Base-by-base conservation (phyloP, 768 basidiomycete species). In the Nevesoporus exiguus region DNA sequence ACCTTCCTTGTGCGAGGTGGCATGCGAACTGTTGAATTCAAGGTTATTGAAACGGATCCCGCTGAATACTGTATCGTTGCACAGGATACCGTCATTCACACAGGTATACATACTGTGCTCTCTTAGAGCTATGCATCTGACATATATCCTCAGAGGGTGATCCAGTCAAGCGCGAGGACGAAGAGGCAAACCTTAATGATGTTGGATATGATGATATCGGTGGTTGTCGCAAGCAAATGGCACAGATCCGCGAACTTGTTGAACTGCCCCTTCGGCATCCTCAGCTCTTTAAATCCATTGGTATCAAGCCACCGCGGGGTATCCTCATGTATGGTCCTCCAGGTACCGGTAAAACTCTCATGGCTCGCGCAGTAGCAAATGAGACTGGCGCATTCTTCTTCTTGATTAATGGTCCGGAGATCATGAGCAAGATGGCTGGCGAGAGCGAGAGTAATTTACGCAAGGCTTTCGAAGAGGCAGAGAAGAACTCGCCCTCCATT, bases 351-450 rank as follows among this genome's bases (percentile, higher is more conserved):
- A 99, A 98, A 78, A 98, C 97, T 7, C 83, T 99, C 61, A 99
- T 99, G 96, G 97, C 97, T 48, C 88, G 97, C 63, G 97, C 97
- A 7, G 97, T 99, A 44, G 97, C 97, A 59, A 99, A 99, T 71
- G 97, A 99, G 75, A 99, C 97, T 25, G 97, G 97, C 47, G 97
- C 97, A 15, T 99, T 99, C 84, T 99, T 99, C 83, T 99, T 99
- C 86, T 77, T 98, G 47, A 99, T 99, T 76, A 99, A 98, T 68
- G 97, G 97, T 50, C 97, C 97, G 48, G 97, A 99, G 74, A 98
- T 99, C 71, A 99, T 99, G 97, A 92, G 89, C 64, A 98, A 99
- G 80, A 99, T 99, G 97, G 97, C 97, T 49, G 97, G 97, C 62
- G 97, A 99, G 76, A 88, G 85, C 69, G 97, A 99, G 72, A 93